A percentile compares a stretch with the other conserved stretches of the same genome.
These are phyloP conservation scores for Fonsecaea nubica DNA, from an alignment of 2,329 filamentous ascomycete species.

Conservation along the genomic window DNA sequence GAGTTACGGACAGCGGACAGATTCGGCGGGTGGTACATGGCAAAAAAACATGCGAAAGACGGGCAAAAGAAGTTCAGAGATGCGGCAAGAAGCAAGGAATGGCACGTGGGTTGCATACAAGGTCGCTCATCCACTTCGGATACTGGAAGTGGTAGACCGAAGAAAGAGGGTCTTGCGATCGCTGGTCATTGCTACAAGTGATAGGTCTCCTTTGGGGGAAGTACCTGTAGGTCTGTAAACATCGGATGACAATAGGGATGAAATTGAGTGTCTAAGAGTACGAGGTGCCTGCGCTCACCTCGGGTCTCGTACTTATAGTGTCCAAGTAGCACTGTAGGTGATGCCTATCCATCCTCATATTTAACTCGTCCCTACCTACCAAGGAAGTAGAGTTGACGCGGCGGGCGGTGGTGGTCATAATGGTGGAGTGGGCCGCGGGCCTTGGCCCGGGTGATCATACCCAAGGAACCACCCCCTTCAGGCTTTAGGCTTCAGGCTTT, in stretches of 20 bases:
- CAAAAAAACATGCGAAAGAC: background rate
- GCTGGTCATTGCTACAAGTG: background rate
- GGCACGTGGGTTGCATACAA: slow-evolving; percentile 10
- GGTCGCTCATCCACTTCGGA: slow-evolving; percentile 12
- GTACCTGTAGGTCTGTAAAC: background rate
- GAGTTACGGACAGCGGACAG: slow-evolving; percentile 8
- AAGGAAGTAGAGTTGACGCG: background rate
- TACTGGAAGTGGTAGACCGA: slow-evolving; percentile 5
- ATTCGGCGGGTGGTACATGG: background rate
- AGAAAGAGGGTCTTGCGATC: background rate
- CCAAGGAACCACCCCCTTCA: background rate
- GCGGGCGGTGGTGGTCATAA: background rate
- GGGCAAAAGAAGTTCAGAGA: background rate
- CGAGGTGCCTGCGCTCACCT: background rate
- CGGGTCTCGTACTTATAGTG: background rate
- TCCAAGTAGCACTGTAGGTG: background rate
- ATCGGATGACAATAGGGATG: background rate
- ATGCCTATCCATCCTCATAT: background rate
- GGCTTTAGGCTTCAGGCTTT: background rate
- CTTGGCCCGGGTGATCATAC: slow-evolving; percentile 2
- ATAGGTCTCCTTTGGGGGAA: too few species aligned
- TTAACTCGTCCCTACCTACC: background rate
- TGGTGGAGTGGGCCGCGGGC: background rate
- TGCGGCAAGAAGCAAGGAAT: slow-evolving; percentile 6
- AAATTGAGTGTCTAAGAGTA: background rate